Evolutionary conservation across 495 filamentous ascomycete species (phyloP), one percentile per base, ranked within the genome.

Genomic region (Pseudotulostoma volvatum): DNA sequence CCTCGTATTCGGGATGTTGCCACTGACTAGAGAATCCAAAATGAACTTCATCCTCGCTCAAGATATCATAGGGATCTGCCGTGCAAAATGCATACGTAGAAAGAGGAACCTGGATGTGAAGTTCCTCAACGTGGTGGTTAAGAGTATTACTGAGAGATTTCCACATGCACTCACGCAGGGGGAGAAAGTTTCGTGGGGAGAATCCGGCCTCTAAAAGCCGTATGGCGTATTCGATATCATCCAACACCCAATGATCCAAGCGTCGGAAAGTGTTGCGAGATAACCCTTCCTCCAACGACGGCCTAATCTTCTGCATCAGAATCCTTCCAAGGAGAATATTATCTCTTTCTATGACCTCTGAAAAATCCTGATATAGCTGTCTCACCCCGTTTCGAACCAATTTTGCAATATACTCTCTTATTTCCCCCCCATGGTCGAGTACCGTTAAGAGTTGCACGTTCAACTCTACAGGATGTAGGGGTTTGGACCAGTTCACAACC

Each of bases 41-140:
- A 38, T 88, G 83, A 2, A 94, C 67, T 45, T 94, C 83, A 28
- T 77, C 70, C 42, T 79, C 74, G 33, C 75, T 64, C 0, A 95
- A 61, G 0, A 82, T 61, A 0, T 68, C 74, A 18, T 68, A 69
- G 3, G 84, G 84, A 56, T 95, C 88, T 1, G 83, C 75, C 15
- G 92, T 73, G 57, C 88, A 92, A 48, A 74, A 84, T 0, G 79
- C 66, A 48, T 79, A 79, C 0, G 84, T 80, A 0, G 85, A 90
- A n/a, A 71, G 63, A 0, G 71, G 74, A 5, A 94, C 65, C 16
- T 64, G 67, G 23, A 95, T 78, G 35, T 80, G 79, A 30, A 88
- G 57, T 21, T 75, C 71, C 1, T 74, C 63, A 65, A 70, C 37
- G 73, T 64, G 34, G 52, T 60, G 31, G 64, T 64, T 44, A 65